Evolutionary conservation across 768 basidiomycete genomes (phyloP).

Genomic region (Psilocybe cubensis): DNA sequence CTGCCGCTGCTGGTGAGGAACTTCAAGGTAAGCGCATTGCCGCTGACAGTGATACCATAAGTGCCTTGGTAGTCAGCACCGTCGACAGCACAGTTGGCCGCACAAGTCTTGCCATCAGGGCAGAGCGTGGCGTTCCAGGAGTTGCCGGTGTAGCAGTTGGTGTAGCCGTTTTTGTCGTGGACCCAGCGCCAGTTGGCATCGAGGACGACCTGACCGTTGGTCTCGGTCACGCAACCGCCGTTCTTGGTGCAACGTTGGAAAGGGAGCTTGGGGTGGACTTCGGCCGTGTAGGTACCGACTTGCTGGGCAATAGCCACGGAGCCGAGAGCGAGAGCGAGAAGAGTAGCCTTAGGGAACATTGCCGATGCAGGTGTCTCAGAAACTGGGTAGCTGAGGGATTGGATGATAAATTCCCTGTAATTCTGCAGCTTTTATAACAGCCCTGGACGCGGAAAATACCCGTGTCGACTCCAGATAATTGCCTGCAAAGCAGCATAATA

Average conservation of each 20-base stretch:
- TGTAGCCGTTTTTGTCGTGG: slow-evolving; percentile 9
- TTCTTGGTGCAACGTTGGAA: slow-evolving; percentile 13
- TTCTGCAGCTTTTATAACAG: not conserved
- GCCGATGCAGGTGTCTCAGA: not conserved
- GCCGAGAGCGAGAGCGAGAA: slow-evolving; percentile 3
- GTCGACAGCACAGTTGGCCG: slow-evolving; percentile 12
- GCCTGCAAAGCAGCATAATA: not conserved
- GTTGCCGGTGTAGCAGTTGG: slow-evolving; percentile 14
- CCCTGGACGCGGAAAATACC: not conserved
- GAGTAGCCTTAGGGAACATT: slow-evolving; percentile 12
- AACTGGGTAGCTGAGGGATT: not conserved
- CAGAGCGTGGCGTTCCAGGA: slow-evolving; percentile 7
- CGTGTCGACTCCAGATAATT: not conserved
- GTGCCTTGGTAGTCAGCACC: slow-evolving; percentile 12
- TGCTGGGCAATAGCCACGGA: slow-evolving; percentile 2
- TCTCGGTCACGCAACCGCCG: slow-evolving; percentile 6
- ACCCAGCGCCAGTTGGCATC: slow-evolving; percentile 14
- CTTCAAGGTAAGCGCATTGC: slow-evolving; percentile 10
- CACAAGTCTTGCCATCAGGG: slow-evolving; percentile 5
- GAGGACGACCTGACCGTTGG: slow-evolving; percentile 7
- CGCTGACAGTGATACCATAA: slow-evolving; percentile 11
- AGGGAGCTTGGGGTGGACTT: slow-evolving; percentile 10
- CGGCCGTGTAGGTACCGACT: slow-evolving; percentile 2
- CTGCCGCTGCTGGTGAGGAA: slow-evolving; percentile 5
- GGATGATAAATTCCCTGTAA: not conserved